Percentiles rank a stretch among this genome's conserved stretches.
Conservation (phyloP, 2,329 filamentous ascomycete species). For the Nothopassalora personata region DNA sequence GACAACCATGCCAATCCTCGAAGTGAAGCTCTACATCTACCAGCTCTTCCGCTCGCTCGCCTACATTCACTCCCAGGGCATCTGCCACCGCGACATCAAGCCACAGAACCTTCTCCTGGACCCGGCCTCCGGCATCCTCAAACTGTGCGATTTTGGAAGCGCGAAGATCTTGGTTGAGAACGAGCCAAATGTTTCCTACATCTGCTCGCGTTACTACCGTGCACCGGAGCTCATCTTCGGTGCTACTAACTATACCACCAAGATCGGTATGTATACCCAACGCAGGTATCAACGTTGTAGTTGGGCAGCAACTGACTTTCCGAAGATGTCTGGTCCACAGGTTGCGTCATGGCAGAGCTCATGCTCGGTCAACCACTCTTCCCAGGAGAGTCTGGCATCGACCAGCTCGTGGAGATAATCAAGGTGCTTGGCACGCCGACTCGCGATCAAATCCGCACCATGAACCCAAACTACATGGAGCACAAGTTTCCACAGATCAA, state of each 20-base stretch:
- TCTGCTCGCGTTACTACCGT: conserved; percentile 97
- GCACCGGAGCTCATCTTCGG: conserved; percentile 97
- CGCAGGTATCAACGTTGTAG: neutral
- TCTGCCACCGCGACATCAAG: conserved; percentile 99
- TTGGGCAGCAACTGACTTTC: conserved; percentile 13
- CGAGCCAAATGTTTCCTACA: conserved; percentile 98
- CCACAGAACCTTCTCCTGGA: conserved; percentile 95
- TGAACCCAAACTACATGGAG: conserved; percentile 99
- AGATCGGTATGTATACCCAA: conserved; percentile 75
- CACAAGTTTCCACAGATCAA: conserved; percentile 99
- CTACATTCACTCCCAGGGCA: conserved; percentile 98
- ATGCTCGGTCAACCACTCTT: conserved; percentile 98
- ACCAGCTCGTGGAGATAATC: conserved; percentile 98
- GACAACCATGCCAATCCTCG: conserved; percentile 97
- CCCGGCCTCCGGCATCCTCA: conserved; percentile 82
- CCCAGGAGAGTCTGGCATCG: conserved; percentile 96
- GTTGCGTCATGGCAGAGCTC: conserved; percentile 97
- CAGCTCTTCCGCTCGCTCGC: conserved; percentile 97
- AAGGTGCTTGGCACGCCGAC: conserved; percentile 97
- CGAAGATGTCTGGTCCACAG: conserved; percentile 96
- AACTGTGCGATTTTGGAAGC: conserved; percentile 97
- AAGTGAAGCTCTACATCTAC: conserved; percentile 99
- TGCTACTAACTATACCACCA: conserved; percentile 98
- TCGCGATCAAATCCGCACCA: conserved; percentile 95
- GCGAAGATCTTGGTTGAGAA: conserved; percentile 98